Base-by-base conservation (phyloP, 2,329 filamentous ascomycete species). In the Cladosporium phlei region DNA sequence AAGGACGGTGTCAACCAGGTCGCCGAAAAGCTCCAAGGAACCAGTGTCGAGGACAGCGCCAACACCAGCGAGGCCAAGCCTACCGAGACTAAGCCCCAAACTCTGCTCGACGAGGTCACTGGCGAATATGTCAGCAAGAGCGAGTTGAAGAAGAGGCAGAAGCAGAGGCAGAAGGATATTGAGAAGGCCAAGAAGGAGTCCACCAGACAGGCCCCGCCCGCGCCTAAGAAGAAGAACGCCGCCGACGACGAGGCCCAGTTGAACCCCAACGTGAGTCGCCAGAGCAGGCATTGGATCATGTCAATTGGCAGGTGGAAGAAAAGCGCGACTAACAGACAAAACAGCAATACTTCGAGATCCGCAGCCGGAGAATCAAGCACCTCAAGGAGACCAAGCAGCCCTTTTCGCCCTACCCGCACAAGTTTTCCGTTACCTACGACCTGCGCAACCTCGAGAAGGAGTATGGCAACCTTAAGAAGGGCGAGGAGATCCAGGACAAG, bases 291-390 rank as follows among this genome's bases (percentile, higher is more conserved):
- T 11, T 7, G 24, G 14, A 39, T 8, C n/a, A 38, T 11, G 14
- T 17, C 14, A 21, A 12, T n/a, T 22, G 11, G 32, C 14, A 21
- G 16, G 17, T 22, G 11, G 32, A 12, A 24, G 7, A 16, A 16
- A 24, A 20, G 37, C 33, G 24, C 6, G 9, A 37, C 38, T 33
- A 33, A 32, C 21, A 38, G 24, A 27, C 12, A n/a, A n/a, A n/a
- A 11, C 60, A 85, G 80, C 83, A 87, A 83, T 98, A 97, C 76
- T 96, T 95, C 66, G 93, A 98, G 73, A 94, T 97, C 65, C 86
- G 93, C 53, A 94, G 85, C 62, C 81, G 87, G 58, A 79, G 78
- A 56, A 82, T 95, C 73, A 84, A 86, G 68, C 84, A 85, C 60
- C 78, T 91, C 54, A 79, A 84, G 61, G 74, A 83, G 63, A 81